Evolutionary conservation across 768 basidiomycete species (phyloP).

Genomic region (Boletus coccyginus): DNA sequence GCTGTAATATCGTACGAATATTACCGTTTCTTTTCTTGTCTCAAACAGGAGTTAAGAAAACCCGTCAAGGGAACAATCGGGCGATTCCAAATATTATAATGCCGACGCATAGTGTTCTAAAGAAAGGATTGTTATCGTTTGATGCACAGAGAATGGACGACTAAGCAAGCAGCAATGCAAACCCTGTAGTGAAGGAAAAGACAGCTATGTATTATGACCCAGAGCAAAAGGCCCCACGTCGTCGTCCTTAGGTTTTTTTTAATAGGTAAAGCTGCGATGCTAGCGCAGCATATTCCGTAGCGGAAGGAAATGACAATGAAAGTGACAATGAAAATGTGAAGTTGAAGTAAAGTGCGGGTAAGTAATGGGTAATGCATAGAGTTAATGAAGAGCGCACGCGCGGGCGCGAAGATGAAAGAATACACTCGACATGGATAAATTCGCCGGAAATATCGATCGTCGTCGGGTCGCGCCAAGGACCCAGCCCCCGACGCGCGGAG

Average conservation of each 20-base stretch:
- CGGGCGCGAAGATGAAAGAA: constrained; percentile 9
- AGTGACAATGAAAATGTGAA: constrained; percentile 5
- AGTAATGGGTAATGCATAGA: constrained; percentile 30
- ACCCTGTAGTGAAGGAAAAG: constrained; percentile 24
- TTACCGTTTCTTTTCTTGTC: no score
- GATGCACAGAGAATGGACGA: constrained; percentile 17
- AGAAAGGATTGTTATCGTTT: constrained; percentile 24
- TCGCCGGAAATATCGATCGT: constrained; percentile 13
- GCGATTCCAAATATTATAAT: not conserved
- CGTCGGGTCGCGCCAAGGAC: constrained; percentile 17
- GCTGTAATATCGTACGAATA: no score
- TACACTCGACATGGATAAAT: constrained; percentile 22
- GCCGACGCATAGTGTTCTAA: not conserved
- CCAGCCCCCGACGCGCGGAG: constrained; percentile 21
- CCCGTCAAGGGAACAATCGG: not conserved
- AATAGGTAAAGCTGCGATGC: constrained; percentile 16
- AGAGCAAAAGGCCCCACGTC: constrained; percentile 21
- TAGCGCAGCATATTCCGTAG: constrained; percentile 22
- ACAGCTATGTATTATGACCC: constrained; percentile 28
- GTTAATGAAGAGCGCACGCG: constrained; percentile 18
- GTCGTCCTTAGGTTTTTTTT: constrained; percentile 25
- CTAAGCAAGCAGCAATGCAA: constrained; percentile 32
- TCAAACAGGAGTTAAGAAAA: not conserved
- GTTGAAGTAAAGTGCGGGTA: constrained; percentile 17
- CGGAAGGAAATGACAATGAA: constrained; percentile 3